Conservation (phyloP, 2,329 filamentous ascomycete genomes). For the Colletotrichum sp. region DNA sequence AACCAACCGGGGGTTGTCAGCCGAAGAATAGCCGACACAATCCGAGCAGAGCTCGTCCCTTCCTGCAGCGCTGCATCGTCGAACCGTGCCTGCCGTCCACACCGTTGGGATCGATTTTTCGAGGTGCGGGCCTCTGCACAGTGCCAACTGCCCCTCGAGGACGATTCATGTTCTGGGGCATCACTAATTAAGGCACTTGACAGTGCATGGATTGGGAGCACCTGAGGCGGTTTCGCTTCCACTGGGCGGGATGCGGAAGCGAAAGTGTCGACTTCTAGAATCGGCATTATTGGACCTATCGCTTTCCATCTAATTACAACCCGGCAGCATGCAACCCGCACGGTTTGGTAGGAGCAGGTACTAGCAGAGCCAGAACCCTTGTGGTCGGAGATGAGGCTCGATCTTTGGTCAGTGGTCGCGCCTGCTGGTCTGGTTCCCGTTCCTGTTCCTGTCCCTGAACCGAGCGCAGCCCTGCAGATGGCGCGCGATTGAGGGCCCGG, state of each 20-base stretch:
- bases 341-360: background rate
- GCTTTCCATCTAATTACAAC: slow-evolving; percentile 10
- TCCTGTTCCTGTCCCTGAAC: background rate
- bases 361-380: background rate
- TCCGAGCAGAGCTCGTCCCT: background rate
- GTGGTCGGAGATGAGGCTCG: slow-evolving; percentile 16
- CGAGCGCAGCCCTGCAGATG: background rate
- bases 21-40: slow-evolving; percentile 4
- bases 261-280: slow-evolving; percentile 16
- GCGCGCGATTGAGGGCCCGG: background rate
- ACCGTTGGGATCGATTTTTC: background rate
- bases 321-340: background rate
- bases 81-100: background rate
- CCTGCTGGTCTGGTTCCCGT: background rate
- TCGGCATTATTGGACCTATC: background rate
- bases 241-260: background rate
- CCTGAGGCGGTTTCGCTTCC: slow-evolving; percentile 14
- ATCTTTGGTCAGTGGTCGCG: background rate
- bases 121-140: slow-evolving; percentile 6
- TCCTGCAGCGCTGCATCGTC: background rate
- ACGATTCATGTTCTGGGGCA: background rate
- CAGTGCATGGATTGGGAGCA: background rate
- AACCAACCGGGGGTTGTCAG: background rate
- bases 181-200: slow-evolving; percentile 2
- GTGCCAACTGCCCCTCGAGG: background rate